Evolutionary conservation across 2,329 filamentous ascomycete species (phyloP).

Genomic region (Penicillium decumbens): DNA sequence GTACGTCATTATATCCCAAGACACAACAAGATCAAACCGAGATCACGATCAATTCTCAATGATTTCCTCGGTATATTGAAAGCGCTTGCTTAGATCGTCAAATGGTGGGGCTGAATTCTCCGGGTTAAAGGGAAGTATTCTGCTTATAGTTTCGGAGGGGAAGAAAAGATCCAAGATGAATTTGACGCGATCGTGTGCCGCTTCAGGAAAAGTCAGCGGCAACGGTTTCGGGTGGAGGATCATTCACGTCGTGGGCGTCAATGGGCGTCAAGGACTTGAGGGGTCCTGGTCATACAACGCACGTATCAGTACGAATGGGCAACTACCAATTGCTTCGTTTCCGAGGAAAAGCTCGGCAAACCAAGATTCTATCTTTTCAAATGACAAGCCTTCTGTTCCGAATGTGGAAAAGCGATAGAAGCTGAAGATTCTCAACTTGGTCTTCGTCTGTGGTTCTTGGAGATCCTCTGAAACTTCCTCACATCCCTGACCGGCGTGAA

Average conservation of each 20-base stretch:
- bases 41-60: conserved; percentile 1
- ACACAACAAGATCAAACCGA: too few relatives aligned
- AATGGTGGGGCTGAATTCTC: conserved; percentile 18
- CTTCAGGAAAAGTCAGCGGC: conserved; percentile 15
- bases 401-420: neutral
- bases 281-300: conserved; percentile 22
- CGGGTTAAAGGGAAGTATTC: conserved; percentile 12
- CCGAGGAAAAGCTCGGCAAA: neutral
- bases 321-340: conserved; percentile 2
- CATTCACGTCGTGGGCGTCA: conserved; percentile 21
- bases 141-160: conserved; percentile 10
- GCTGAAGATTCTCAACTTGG: neutral
- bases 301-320: conserved; percentile 27
- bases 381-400: too few relatives aligned
- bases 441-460: neutral
- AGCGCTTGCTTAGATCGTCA: conserved; percentile 7
- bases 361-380: neutral
- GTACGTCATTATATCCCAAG: conserved; percentile 30
- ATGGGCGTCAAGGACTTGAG: conserved; percentile 23
- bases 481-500: conserved; percentile 5
- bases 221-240: conserved; percentile 17
- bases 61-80: conserved; percentile 8
- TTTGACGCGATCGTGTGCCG: conserved; percentile 25
- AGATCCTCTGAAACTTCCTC: conserved; percentile 3
- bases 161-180: conserved; percentile 17